These are phyloP conservation scores for Fusarium equiseti DNA, from an alignment of 2,329 filamentous ascomycete species.

Conservation along the genomic window DNA sequence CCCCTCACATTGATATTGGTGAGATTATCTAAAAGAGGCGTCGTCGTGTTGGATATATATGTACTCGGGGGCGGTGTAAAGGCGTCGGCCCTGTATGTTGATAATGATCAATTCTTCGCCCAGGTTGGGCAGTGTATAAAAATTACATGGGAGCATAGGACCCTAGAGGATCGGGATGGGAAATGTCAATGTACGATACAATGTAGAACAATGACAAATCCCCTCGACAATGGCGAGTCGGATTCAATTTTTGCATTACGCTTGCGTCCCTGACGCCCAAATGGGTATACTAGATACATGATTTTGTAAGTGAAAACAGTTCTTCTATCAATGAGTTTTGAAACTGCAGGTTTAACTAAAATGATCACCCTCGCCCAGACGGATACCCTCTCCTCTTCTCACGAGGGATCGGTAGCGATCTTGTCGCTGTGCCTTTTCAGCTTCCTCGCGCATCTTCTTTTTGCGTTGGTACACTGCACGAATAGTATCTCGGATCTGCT, in stretches of 20 bases:
- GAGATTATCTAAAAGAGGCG: constrained; percentile 68
- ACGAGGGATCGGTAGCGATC: constrained; percentile 62
- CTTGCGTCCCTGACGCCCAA: constrained; percentile 16
- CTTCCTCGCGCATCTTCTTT: constrained; percentile 73
- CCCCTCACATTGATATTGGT: constrained; percentile 76
- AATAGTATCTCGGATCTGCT: constrained; percentile 82
- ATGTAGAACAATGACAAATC: constrained; percentile 54
- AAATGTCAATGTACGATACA: constrained; percentile 55
- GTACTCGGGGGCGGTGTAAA: constrained; percentile 36
- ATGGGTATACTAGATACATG: constrained; percentile 39
- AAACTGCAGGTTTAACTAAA: constrained; percentile 61
- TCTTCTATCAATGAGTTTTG: constrained; percentile 10
- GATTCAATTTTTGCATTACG: constrained; percentile 43
- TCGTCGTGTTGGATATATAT: constrained; percentile 34
- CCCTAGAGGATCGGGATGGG: constrained; percentile 39
- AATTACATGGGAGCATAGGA: constrained; percentile 46
- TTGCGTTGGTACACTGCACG: constrained; percentile 94
- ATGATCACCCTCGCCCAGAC: constrained; percentile 73
- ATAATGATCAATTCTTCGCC: constrained; percentile 47
- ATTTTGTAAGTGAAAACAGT: constrained; percentile 13
- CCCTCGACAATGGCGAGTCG: constrained; percentile 44
- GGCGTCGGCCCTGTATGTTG: constrained; percentile 40
- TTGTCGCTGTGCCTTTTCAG: constrained; percentile 56
- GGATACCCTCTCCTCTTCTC: constrained; percentile 64
- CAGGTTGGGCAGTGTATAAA: constrained; percentile 50